Base-by-base conservation (phyloP, 805 yeast species). In the Kodamaea sagamina region DNA sequence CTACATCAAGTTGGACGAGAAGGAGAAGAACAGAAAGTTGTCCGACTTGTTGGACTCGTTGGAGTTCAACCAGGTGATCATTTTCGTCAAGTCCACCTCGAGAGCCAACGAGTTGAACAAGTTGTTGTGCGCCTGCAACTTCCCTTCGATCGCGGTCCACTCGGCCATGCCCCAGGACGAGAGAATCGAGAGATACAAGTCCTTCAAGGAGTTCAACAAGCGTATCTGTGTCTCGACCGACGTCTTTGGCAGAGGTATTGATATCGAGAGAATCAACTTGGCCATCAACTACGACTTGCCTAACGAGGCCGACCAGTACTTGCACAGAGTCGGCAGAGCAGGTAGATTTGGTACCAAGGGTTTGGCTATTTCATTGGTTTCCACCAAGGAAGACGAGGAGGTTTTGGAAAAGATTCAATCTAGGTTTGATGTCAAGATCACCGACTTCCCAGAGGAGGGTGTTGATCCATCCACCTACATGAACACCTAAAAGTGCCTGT, bases 331-430 rank as follows among this genome's bases (percentile, higher is more conserved):
- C 51, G 99, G 99, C 64, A 89, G 99, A 82, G 99, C 99, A 55
- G 99, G 99, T 74, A 90, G 99, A 80, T 92, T 92, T 61, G 99
- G 99, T 77, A 92, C 99, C 65, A 92, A 92, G 76, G 99, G 99
- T 75, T 82, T 93, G 59, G 95, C 97, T 42, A 79, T 93, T 46
- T 88, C 97, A 32, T 87, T 92, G 53, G 93, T 93, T 43, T 77
- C 93, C 32, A 77, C 83, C 46, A 86, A 82, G 58, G 92, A 83
- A 51, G 99, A 93, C 63, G 89, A 89, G 69, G 88, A 84, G 71
- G 86, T 90, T 32, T 78, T 93, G 67, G 86, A 79, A 60, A 85
- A 89, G 72, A 93, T 93, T 64, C 99, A 93, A 77, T 95, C 88
- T 57, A 84, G 98, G 74, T 93, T 93, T 71, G 97, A 92, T 67